These are phyloP conservation scores for Cotoneaster glaucophyllus DNA, from an alignment of 306 rosid genomes.

Conservation along the genomic window DNA sequence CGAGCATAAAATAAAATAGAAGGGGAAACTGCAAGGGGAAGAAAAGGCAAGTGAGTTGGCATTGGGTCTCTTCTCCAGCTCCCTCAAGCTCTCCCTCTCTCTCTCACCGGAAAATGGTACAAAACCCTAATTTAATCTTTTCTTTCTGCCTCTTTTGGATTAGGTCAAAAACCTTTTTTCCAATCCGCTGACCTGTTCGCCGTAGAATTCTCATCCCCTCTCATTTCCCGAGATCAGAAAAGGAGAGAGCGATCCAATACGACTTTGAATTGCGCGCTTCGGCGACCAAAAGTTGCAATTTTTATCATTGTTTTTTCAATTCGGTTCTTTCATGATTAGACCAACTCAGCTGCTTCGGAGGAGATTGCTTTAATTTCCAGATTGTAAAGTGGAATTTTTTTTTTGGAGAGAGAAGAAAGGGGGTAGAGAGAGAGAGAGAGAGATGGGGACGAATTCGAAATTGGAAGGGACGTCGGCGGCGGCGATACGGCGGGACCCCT, in stretches of 20 bases:
- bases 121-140: conserved; percentile 30
- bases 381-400: background rate
- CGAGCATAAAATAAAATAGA: too few relatives aligned
- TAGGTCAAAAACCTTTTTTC: conserved; percentile 26
- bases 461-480: conserved; percentile 82
- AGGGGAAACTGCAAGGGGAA: background rate
- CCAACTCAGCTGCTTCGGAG: conserved; percentile 15
- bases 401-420: background rate
- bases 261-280: conserved; percentile 38
- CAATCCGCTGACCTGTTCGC: conserved; percentile 6
- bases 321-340: conserved; percentile 19
- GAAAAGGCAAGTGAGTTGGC: background rate
- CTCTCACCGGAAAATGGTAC: conserved; percentile 4
- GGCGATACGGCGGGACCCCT: conserved; percentile 80
- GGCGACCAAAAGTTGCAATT: conserved; percentile 3
- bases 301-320: background rate
- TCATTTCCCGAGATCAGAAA: conserved; percentile 18
- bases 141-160: background rate
- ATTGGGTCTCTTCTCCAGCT: background rate
- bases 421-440: conserved; percentile 2
- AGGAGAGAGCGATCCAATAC: conserved; percentile 42
- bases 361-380: conserved; percentile 8
- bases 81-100: background rate
- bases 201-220: background rate
- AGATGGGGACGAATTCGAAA: conserved; percentile 58